These are phyloP conservation scores for Stagonosporopsis cucurbitacearum DNA, from an alignment of 2,329 filamentous ascomycete species.

Conservation along the genomic window DNA sequence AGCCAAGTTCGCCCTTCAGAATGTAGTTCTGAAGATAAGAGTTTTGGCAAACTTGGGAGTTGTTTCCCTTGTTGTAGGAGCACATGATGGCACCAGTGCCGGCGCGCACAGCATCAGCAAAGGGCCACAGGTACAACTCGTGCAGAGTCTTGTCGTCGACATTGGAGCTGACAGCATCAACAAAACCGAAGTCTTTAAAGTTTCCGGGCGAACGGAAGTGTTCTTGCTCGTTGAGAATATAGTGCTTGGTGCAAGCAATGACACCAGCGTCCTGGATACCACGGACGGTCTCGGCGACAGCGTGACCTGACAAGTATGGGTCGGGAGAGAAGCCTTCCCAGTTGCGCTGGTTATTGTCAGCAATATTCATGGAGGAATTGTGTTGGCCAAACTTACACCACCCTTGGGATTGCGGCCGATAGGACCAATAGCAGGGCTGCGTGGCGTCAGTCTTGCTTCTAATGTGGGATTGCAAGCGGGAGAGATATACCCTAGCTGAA, in stretches of 20 bases:
- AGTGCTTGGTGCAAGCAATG: constrained; percentile 75
- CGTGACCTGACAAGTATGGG: constrained; percentile 75
- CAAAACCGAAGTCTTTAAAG: constrained; percentile 66
- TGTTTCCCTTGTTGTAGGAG: constrained; percentile 80
- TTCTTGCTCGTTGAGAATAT: constrained; percentile 66
- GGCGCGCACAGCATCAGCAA: constrained; percentile 59
- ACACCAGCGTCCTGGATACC: constrained; percentile 84
- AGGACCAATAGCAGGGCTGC: constrained; percentile 72
- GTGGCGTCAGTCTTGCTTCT: not conserved
- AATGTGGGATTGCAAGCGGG: not conserved
- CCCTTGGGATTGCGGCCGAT: constrained; percentile 71
- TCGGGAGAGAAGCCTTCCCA: constrained; percentile 68
- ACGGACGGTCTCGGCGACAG: constrained; percentile 73
- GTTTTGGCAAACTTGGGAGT: constrained; percentile 81
- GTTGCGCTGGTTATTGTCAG: constrained; percentile 26
- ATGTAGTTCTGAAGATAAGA: constrained; percentile 76
- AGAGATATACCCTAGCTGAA: constrained; percentile 66
- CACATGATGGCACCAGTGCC: constrained; percentile 61
- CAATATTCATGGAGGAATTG: not conserved
- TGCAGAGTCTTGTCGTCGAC: constrained; percentile 69
- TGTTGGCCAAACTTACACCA: constrained; percentile 53
- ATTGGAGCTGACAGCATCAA: constrained; percentile 66
- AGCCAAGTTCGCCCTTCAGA: constrained; percentile 79
- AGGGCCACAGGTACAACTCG: constrained; percentile 68
- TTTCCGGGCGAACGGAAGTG: constrained; percentile 69